Evolutionary conservation across 495 filamentous ascomycete species (phyloP), one percentile per base, ranked within the genome.

Genomic region (Penicillium waksmanii): DNA sequence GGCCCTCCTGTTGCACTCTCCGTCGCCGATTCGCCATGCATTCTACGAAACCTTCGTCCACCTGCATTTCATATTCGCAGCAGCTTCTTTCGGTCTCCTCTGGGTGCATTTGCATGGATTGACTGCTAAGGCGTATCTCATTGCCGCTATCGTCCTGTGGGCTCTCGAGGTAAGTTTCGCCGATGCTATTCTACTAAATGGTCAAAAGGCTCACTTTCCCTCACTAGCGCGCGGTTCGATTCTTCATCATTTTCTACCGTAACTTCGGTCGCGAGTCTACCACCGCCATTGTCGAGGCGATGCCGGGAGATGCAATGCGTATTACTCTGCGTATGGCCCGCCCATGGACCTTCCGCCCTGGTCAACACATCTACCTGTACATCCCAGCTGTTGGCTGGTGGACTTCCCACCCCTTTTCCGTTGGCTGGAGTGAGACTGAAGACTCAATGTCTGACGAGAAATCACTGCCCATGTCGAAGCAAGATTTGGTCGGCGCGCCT

Each of bases 21-120:
- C 87, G 12, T 91, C 91, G 1, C 84, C 90, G 4, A 65, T 98
- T 44, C 86, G 95, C 36, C 94, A 97, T 72, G 93, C 94, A 17
- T 97, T 96, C 74, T 98, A 98, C 73, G 96, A 98, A 74, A 91
- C 89, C 0, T 98, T 98, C 76, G 79, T 98, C 56, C 86, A 90
- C 62, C 65, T 88, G 21, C 95, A 98, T 72, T 90, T 96, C 61
- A 76, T 84, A 23, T 70, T 93, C 13, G 90, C 85, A 13, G 71
- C 84, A 17, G 64, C 89, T 42, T 72, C 81, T 19, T 82, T 93
- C 33, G 82, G 78, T 54, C 82, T 81, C 63, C 75, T 89, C 1
- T 96, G 86, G 82, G 74, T 92, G 38, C 94, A 98, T 76, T 82
- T 88, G 42, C 73, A 85, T 44, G 83, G 84, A 6, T 74, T 89